Base-by-base conservation (phyloP, 2,329 filamentous ascomycete genomes). In the Phyllosticta citribraziliensis region DNA sequence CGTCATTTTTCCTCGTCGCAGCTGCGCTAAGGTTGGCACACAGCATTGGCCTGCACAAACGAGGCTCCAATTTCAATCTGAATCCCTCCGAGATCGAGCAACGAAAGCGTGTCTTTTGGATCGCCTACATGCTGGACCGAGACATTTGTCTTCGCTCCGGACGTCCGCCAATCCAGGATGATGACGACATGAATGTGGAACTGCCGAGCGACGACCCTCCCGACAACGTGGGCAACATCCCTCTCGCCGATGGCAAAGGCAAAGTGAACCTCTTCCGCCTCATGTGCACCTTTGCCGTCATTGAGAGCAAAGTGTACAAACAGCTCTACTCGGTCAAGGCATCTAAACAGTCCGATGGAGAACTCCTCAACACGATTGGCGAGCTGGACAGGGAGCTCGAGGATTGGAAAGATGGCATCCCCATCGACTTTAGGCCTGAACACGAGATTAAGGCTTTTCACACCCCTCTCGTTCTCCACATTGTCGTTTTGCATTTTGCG, bases 31-130 rank as follows among this genome's bases (percentile, higher is more conserved):
- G 94, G 58, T 80, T 96, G 20, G 88, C 93, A 1, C 93, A 97
- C 72, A 96, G 88, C 69, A 97, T 99, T 68, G 94, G 94, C 20
- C 81, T 99, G 40, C 94, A 99, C 76, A 97, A 97, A 75, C 86
- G 89, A 58, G 93, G 92, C 4, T 91, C 89, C 6, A 90, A 89
- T 2, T 97, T 97, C 77, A 94, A 95, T 65, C 80, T 99, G 52
- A 97, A 96, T 68, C 88, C 89, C 0, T 88, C 95, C 54, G 94
- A 99, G 72, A 91, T 94, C 51, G 94, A 99, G 75, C 94, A 99
- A 73, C 85, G 87, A 20, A 88, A 88, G 71, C 78, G 87, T 64
- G 87, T 89, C 0, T 90, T 89, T 68, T 90, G 87, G 87, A 89
- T 90, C 65, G 86, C 83, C 1, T 90, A 89, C 66, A 80, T 88